Evolutionary conservation across 116 monocot genomes (phyloP).

Genomic region (Papilionanthe hybrid): DNA sequence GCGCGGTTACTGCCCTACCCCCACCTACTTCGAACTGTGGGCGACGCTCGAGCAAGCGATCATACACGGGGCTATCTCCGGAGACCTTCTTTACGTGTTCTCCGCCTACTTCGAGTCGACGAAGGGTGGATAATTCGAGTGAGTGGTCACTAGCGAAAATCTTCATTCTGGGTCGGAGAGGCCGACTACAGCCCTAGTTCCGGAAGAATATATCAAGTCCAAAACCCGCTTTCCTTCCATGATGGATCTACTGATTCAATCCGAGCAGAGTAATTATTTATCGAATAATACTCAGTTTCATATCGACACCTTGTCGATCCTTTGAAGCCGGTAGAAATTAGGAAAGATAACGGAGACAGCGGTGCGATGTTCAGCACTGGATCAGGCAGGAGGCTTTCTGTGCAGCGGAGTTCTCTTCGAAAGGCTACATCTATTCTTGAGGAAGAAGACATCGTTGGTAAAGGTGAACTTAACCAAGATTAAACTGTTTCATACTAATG

Average conservation of each 20-base stretch:
- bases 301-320: background rate
- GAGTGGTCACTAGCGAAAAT: slow-evolving; percentile 19
- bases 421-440: slow-evolving; percentile 41
- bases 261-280: background rate
- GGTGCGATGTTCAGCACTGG: slow-evolving; percentile 36
- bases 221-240: slow-evolving; percentile 35
- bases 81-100: too few relatives aligned
- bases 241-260: slow-evolving; percentile 40
- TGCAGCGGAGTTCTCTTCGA: slow-evolving; percentile 33
- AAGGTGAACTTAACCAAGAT: slow-evolving; percentile 20
- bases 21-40: too few relatives aligned
- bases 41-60: too few relatives aligned
- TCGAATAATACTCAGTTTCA: background rate
- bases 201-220: background rate
- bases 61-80: too few relatives aligned
- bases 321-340: slow-evolving; percentile 16
- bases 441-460: slow-evolving; percentile 2
- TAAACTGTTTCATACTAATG: too few relatives aligned
- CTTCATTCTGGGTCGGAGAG: background rate
- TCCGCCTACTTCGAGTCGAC: too few relatives aligned
- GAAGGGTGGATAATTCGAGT: slow-evolving; percentile 38
- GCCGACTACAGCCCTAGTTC: slow-evolving; percentile 22
- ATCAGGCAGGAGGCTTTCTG: slow-evolving; percentile 31
- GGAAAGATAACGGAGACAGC: slow-evolving; percentile 8
- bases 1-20: too few relatives aligned